Evolutionary conservation across 495 filamentous ascomycete genomes (phyloP).

Genomic region (Aspergillus coremiiformis): DNA sequence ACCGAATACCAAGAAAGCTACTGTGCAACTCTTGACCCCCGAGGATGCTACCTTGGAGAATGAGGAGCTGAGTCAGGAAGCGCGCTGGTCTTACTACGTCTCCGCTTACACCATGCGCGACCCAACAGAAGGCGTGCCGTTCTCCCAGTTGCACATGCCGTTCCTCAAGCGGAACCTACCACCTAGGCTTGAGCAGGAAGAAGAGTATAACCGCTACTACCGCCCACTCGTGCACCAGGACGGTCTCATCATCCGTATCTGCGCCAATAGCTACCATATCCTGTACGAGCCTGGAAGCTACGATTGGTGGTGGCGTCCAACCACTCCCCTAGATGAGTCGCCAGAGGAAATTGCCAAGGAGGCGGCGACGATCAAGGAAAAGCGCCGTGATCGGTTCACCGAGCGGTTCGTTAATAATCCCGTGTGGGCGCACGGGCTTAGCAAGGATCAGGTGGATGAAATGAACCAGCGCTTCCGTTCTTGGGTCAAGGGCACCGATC

Average conservation of each 20-base stretch:
- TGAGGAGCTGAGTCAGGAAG: constrained; percentile 48
- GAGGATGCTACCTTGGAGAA: constrained; percentile 75
- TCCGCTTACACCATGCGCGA: constrained; percentile 82
- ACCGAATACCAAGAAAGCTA: constrained; percentile 50
- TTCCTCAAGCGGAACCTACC: constrained; percentile 71
- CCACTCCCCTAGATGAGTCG: constrained; percentile 25
- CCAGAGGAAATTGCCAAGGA: constrained; percentile 40
- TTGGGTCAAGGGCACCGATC: constrained; percentile 32
- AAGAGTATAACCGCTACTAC: constrained; percentile 42
- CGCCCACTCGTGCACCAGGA: constrained; percentile 58
- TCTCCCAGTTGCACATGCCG: constrained; percentile 54
- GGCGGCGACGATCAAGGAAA: constrained; percentile 43
- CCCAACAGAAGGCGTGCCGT: constrained; percentile 75
- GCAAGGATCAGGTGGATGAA: constrained; percentile 63
- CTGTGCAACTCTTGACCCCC: constrained; percentile 63
- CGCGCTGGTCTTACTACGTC: constrained; percentile 86
- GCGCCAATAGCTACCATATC: constrained; percentile 73
- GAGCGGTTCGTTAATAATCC: constrained; percentile 72
- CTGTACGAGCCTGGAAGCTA: constrained; percentile 64
- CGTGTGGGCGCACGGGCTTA: constrained; percentile 64
- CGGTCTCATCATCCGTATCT: constrained; percentile 70
- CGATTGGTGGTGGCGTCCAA: constrained; percentile 51
- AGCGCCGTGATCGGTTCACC: constrained; percentile 53
- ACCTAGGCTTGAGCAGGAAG: constrained; percentile 42
- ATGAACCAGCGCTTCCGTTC: constrained; percentile 54